phyloP scores from a whole-genome alignment of 192 early-diverging fungal species.

The Allomyces macrogynus region DNA sequence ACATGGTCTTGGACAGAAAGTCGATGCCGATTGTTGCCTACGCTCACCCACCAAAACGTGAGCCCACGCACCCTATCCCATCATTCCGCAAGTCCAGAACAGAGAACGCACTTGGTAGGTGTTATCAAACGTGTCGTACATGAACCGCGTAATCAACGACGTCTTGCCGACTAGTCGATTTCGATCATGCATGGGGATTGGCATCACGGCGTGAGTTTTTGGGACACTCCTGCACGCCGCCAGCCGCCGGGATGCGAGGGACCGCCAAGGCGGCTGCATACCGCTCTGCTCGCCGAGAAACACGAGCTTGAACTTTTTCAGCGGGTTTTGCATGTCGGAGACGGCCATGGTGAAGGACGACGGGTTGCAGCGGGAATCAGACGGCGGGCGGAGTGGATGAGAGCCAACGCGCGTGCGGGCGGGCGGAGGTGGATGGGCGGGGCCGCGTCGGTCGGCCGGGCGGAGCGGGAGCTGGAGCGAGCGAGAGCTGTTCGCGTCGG shows the following conservation, averaged over 20 bases:
- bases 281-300: constrained; percentile 98
- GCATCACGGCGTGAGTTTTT: too few relatives aligned
- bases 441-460: too few relatives aligned
- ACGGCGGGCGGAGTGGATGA: too few relatives aligned
- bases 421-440: too few relatives aligned
- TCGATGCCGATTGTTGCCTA: constrained; percentile 98
- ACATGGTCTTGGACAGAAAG: constrained; percentile 98
- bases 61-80: neutral
- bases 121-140: constrained; percentile 99
- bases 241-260: too few relatives aligned
- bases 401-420: too few relatives aligned
- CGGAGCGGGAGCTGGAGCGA: too few relatives aligned
- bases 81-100: neutral
- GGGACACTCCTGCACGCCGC: too few relatives aligned
- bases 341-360: constrained; percentile 4
- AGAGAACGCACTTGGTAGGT: constrained; percentile 54
- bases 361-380: too few relatives aligned
- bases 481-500: too few relatives aligned
- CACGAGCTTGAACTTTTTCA: constrained; percentile 92
- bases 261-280: constrained; percentile 17
- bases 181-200: too few relatives aligned
- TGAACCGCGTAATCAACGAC: constrained; percentile 95
- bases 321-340: constrained; percentile 30
- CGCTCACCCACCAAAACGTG: neutral
- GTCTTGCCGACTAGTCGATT: constrained; percentile 74